A percentile compares a stretch with the other conserved stretches of the same genome.
phyloP scores from a whole-genome alignment of 352 stramenopile genomes.

The Pythium inflatum region DNA sequence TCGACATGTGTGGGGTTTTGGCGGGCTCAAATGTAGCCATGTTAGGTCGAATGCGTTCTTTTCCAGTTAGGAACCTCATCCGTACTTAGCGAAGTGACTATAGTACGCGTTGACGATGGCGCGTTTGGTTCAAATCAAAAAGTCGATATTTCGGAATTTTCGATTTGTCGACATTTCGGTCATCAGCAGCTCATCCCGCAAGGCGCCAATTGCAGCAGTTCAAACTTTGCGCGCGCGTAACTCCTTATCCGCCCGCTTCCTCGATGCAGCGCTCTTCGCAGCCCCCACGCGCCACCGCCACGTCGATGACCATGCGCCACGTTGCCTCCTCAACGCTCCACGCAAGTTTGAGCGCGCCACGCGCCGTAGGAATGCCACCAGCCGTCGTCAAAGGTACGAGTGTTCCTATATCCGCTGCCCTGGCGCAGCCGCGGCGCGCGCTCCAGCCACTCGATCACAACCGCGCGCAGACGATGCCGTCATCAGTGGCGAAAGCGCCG shows the following conservation, averaged over 20 bases:
- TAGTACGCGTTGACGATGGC: too few species aligned
- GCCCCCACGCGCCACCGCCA: not conserved
- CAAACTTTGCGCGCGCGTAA: not conserved
- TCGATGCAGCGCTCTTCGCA: slow-evolving; percentile 22
- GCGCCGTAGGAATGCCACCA: not conserved
- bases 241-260: not conserved
- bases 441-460: slow-evolving; percentile 28
- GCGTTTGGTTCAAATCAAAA: too few species aligned
- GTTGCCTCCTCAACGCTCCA: not conserved
- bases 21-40: slow-evolving; percentile 13
- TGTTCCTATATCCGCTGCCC: not conserved
- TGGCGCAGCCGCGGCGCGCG: slow-evolving; percentile 8
- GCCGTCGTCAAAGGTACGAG: not conserved
- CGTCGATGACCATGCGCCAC: not conserved
- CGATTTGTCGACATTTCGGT: too few species aligned
- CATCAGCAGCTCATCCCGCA: too few species aligned
- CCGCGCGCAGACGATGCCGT: not conserved
- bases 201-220: not conserved
- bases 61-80: too few species aligned
- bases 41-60: too few species aligned
- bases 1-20: too few species aligned
- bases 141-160: too few species aligned
- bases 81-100: too few species aligned
- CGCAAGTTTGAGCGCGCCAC: slow-evolving; percentile 11
- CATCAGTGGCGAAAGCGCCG: slow-evolving; percentile 10